A percentile compares a stretch with the other conserved stretches of the same genome.
Evolutionary conservation across 2,329 filamentous ascomycete species (phyloP).

Genomic region (Fusarium subtropicale): DNA sequence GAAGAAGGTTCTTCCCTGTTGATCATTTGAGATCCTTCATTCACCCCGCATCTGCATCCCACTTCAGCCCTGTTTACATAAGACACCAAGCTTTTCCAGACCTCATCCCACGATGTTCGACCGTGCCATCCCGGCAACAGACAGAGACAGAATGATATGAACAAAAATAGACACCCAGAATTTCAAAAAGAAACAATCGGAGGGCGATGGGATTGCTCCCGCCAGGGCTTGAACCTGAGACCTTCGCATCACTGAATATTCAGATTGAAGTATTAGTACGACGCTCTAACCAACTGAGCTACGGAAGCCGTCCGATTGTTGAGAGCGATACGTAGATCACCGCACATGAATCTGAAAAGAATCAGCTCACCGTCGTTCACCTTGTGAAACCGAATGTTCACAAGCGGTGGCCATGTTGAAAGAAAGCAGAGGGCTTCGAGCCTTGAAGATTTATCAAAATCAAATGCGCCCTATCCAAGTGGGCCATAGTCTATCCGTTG

Average conservation of each 20-base stretch:
- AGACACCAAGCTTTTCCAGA: conserved; percentile 9
- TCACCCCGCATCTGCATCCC: conserved; percentile 6
- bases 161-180: background rate
- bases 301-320: conserved; percentile 47
- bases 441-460: background rate
- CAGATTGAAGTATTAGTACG: conserved; percentile 49
- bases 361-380: background rate
- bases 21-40: background rate
- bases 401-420: background rate
- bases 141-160: background rate
- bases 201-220: conserved; percentile 46
- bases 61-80: conserved; percentile 29
- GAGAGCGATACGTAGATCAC: accelerated
- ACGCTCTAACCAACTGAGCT: conserved; percentile 52
- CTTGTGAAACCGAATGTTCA: background rate
- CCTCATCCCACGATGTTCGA: conserved; percentile 7
- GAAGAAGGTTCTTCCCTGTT: background rate
- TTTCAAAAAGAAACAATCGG: conserved; percentile 33
- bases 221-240: conserved; percentile 51
- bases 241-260: conserved; percentile 48
- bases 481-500: background rate
- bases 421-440: background rate
- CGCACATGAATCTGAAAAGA: accelerated
- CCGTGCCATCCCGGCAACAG: background rate
- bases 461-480: conserved; percentile 1